phyloP scores from a whole-genome alignment of 768 basidiomycete genomes.

The Phylloporus sp. region DNA sequence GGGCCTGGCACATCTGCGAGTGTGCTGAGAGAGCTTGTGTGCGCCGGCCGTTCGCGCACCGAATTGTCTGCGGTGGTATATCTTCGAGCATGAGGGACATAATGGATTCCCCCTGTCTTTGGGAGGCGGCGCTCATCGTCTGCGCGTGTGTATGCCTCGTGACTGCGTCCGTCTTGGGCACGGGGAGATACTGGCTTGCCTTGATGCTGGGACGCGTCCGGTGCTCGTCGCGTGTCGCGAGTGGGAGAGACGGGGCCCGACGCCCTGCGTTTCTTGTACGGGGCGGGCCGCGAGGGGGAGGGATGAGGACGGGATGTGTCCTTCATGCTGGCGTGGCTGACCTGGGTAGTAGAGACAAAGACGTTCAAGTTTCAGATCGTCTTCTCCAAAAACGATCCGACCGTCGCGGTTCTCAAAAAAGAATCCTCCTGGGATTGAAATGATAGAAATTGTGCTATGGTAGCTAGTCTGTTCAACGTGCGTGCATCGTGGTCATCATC shows the following conservation, averaged over 20 bases:
- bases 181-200: not conserved
- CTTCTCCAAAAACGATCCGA: conserved; percentile 7
- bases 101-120: conserved; percentile 7
- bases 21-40: conserved; percentile 4
- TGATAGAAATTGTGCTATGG: not conserved
- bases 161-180: conserved; percentile 9
- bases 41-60: conserved; percentile 3
- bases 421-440: not conserved
- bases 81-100: conserved; percentile 2
- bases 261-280: conserved; percentile 18
- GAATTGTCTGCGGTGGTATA: conserved; percentile 4
- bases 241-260: conserved; percentile 4
- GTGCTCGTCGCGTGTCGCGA: conserved; percentile 10
- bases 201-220: conserved; percentile 9
- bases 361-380: not conserved
- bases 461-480: not conserved
- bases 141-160: conserved; percentile 1
- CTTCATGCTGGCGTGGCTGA: conserved; percentile 26
- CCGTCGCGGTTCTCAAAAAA: conserved; percentile 4
- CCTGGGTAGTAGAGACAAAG: conserved; percentile 1
- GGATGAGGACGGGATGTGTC: conserved; percentile 19
- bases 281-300: conserved; percentile 7
- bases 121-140: conserved; percentile 2
- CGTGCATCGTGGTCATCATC: not conserved
- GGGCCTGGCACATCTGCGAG: conserved; percentile 10